Base-by-base conservation (phyloP, 1,284 basidiomycete genomes). In the Neonothopanus nambi region DNA sequence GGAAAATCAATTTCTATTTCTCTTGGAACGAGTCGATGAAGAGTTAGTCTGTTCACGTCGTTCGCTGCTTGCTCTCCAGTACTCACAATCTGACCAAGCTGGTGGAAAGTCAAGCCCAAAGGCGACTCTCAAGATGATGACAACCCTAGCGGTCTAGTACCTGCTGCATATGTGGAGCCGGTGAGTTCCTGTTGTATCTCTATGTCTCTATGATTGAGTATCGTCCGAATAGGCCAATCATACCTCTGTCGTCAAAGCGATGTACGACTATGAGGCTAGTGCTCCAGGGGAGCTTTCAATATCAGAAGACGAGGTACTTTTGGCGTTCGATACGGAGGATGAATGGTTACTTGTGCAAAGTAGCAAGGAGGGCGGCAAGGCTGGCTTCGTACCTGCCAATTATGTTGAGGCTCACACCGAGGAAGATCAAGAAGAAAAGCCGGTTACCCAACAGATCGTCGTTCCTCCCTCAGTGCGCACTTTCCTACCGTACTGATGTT, bases 51-150 rank as follows among this genome's bases (percentile, higher is more conserved):
- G 48, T 45, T 53, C 42, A 33, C 35, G 26, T 45, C 50, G 35
- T 58, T 55, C 55, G 40, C 50, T 54, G 45, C 54, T 54, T 26
- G 53, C 37, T 37, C 46, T 9, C 5, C 11, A 11, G 26, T n/a
- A n/a, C 30, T 33, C 13, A 33, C 30, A 8, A 33, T 33, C 45
- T 36, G 54, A 18, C 43, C 20, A 60, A 96, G 93, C 61, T 96
- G 93, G 93, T 95, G 93, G 92, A 95, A 87, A 68, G 92, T 94
- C 52, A 93, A 93, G 74, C 65, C 87, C 57, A 95, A 89, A 72
- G 76, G 78, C n/a, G 81, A 82, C 18, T 74, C 78, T 15, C 82
- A 84, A 58, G 85, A 85, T 35, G 81, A 81, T 43, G 85, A 90
- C 23, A 84, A 80, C 26, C 80, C 84, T 18, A 77, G 84, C 33